Evolutionary conservation across 2,329 filamentous ascomycete genomes (phyloP).

Genomic region (Penicillium palitans): DNA sequence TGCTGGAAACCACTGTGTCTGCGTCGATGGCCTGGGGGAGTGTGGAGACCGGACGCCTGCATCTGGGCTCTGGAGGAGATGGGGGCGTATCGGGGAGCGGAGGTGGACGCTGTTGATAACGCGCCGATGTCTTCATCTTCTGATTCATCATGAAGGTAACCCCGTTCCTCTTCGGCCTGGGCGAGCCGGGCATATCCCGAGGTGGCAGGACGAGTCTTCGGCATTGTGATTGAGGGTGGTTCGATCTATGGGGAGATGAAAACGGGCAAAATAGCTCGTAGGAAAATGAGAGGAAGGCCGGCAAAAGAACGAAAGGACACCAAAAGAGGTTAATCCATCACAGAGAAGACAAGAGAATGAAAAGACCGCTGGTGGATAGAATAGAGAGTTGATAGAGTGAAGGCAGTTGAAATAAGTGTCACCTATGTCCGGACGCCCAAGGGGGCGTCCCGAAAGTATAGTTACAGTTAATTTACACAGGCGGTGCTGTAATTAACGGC

Average conservation of each 20-base stretch:
- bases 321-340: constrained; percentile 20
- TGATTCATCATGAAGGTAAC: constrained; percentile 62
- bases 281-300: constrained; percentile 15
- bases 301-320: constrained; percentile 10
- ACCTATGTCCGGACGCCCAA: constrained; percentile 19
- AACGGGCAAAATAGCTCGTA: constrained; percentile 1
- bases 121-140: constrained; percentile 64
- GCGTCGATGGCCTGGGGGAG: constrained; percentile 45
- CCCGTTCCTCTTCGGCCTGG: constrained; percentile 67
- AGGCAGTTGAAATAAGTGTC: constrained; percentile 13
- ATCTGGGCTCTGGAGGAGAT: constrained; percentile 55
- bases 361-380: constrained; percentile 5
- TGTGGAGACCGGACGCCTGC: constrained; percentile 45
- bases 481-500: constrained; percentile 12
- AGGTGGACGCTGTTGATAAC: constrained; percentile 55
- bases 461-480: constrained; percentile 18
- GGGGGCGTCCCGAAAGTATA: constrained; percentile 13
- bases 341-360: constrained; percentile 6
- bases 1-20: constrained; percentile 49
- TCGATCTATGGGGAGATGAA: constrained; percentile 12
- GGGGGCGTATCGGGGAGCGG: constrained; percentile 62
- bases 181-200: constrained; percentile 84
- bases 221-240: constrained; percentile 53
- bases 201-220: constrained; percentile 67
- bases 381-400: constrained; percentile 5